Evolutionary conservation across 768 basidiomycete species (phyloP).

Genomic region (Amanita subjunquillea): DNA sequence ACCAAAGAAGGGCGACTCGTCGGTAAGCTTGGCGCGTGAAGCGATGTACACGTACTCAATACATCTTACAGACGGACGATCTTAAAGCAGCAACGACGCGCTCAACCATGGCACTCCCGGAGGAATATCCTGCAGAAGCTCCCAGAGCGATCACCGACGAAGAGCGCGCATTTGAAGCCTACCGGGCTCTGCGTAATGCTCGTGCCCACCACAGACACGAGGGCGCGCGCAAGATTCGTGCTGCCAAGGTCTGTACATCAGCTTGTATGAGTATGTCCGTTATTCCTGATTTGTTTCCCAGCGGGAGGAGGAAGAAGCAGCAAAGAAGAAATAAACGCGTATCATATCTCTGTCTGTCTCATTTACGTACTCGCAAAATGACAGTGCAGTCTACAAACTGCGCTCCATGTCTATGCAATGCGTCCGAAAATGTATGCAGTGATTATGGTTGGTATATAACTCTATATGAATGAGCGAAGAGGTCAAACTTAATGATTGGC

Average conservation of each 20-base stretch:
- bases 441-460: neutral
- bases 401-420: conserved; percentile 26
- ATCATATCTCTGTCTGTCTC: conserved; percentile 10
- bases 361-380: conserved; percentile 26
- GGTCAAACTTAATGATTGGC: neutral
- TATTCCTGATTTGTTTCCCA: conserved; percentile 10
- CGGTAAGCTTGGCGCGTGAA: conserved; percentile 39
- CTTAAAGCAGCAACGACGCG: conserved; percentile 73
- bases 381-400: conserved; percentile 16
- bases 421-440: conserved; percentile 18
- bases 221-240: conserved; percentile 79
- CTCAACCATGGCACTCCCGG: conserved; percentile 53
- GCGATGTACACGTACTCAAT: conserved; percentile 3
- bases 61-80: conserved; percentile 56
- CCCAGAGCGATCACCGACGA: conserved; percentile 90
- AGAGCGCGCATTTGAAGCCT: conserved; percentile 86
- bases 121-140: conserved; percentile 57
- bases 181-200: conserved; percentile 75
- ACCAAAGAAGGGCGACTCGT: conserved; percentile 92
- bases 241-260: conserved; percentile 61
- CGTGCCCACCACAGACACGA: conserved; percentile 79
- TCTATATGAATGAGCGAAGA: neutral
- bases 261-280: neutral
- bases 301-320: conserved; percentile 88
- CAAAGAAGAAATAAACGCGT: conserved; percentile 70